Base-by-base conservation (phyloP, 352 stramenopile genomes). In the Phytophthora litchii region DNA sequence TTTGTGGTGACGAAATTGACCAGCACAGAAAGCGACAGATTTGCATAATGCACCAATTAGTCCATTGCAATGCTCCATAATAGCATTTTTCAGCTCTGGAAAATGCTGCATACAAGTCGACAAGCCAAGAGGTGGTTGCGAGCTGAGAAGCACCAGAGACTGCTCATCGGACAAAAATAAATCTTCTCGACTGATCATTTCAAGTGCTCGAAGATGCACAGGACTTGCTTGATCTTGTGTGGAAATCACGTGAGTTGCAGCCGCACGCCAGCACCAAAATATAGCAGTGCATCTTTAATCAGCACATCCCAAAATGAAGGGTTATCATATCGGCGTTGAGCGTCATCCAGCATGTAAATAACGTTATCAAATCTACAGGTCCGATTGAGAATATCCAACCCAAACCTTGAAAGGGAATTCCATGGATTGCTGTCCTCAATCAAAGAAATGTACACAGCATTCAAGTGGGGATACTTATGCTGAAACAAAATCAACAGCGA, bases 21-120 rank as follows among this genome's bases (percentile, higher is more conserved):
- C 45, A 16, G 45, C n/a, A 10, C 27, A 52, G 45, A 52, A 52
- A n/a, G 29, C 29, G 45, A 52, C 45, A 40, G 14, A 52, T n/a
- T 38, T 42, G 45, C 29, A 41, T 29, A 52, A 41, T 40, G 45
- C 45, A 42, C 29, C 45, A 41, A 51, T 23, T 38, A 52, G 25
- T 42, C 45, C 45, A 52, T 27, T 52, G 45, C 45, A 42, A 42
- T 41, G 27, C 45, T 52, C 27, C 6, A 52, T 41, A n/a, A 52
- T 52, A 29, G 45, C 17, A 13, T 42, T 52, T n/a, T n/a, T n/a
- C 45, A 52, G 29, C 27, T 42, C 3, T 42, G 25, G n/a, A 52
- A 52, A 52, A 42, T 23, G 11, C 45, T 52, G 45, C 27, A 27
- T 38, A 32, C n/a, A 12, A 11, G 45, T 42, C 25, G 45, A 41